A percentile compares a stretch with the other conserved stretches of the same genome.
These are phyloP conservation scores for Cocos nucifera DNA, from an alignment of 176 grass and related monocot genomes.

Conservation along the genomic window DNA sequence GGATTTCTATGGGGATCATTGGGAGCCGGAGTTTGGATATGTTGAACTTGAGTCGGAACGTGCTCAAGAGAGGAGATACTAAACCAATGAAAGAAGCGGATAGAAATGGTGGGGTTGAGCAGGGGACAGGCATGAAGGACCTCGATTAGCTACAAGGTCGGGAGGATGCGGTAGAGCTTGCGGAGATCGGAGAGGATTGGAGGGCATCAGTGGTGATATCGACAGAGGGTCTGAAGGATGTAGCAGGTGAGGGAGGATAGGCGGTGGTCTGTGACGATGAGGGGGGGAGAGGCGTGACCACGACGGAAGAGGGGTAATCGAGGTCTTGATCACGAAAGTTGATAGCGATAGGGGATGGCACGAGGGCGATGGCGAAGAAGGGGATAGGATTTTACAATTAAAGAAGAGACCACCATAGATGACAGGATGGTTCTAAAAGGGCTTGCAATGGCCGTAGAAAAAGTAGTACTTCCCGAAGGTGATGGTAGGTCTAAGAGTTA, in stretches of 20 bases:
- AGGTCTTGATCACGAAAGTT: constrained; percentile 45
- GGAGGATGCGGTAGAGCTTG: constrained; percentile 66
- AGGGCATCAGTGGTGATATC: constrained; percentile 48
- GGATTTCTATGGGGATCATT: too few relatives aligned
- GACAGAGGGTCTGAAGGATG: too few relatives aligned
- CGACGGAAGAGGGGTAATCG: constrained; percentile 10
- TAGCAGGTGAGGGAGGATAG: constrained; percentile 61
- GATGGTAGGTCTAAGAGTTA: too few relatives aligned
- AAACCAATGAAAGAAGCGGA: constrained; percentile 83
- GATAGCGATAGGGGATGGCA: too few relatives aligned
- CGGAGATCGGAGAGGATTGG: constrained; percentile 48
- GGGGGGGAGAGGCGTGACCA: constrained; percentile 3
- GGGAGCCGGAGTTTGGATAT: too few relatives aligned
- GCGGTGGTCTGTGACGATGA: constrained; percentile 15
- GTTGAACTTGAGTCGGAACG: too few relatives aligned
- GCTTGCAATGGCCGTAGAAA: too few relatives aligned
- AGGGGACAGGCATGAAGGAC: constrained; percentile 44
- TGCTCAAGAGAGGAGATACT: not conserved
- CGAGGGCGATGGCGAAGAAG: not conserved
- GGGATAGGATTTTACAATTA: constrained; percentile 10
- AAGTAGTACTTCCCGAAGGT: too few relatives aligned
- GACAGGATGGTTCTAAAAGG: constrained; percentile 48
- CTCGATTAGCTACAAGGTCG: constrained; percentile 30
- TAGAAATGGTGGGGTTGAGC: constrained; percentile 37
- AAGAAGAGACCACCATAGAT: constrained; percentile 40